phyloP scores from a whole-genome alignment of 139 green algal genomes.

The Desmodesmus armatus region DNA sequence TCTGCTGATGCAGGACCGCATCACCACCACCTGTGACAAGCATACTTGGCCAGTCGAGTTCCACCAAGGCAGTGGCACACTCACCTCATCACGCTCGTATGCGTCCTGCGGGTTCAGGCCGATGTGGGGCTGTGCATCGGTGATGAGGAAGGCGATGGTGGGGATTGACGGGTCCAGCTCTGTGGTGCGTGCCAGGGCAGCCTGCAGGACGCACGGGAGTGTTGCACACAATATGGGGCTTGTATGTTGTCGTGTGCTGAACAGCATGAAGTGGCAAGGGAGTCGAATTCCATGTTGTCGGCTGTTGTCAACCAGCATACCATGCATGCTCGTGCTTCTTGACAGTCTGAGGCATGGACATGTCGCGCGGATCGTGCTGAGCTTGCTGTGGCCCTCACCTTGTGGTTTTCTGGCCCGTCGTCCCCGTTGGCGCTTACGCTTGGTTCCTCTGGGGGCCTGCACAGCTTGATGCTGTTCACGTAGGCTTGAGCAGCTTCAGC shows the following conservation, averaged over 20 bases:
- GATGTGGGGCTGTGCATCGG: constrained; percentile 26
- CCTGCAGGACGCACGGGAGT: too few relatives aligned
- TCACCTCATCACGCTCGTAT: too few relatives aligned
- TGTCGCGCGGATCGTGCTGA: not conserved
- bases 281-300: not conserved
- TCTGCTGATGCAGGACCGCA: too few relatives aligned
- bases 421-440: not conserved
- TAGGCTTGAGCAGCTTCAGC: not conserved
- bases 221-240: not conserved
- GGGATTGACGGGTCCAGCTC: constrained; percentile 16
- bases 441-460: constrained; percentile 4
- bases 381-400: not conserved
- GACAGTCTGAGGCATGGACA: not conserved
- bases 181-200: not conserved
- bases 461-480: constrained; percentile 6
- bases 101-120: too few relatives aligned
- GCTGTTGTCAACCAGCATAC: not conserved
- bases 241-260: not conserved
- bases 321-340: not conserved
- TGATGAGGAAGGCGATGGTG: constrained; percentile 35
- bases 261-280: not conserved
- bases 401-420: constrained; percentile 22
- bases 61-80: too few relatives aligned
- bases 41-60: too few relatives aligned
- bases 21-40: too few relatives aligned